These are phyloP conservation scores for Mortierella sp. DNA, from an alignment of 371 early-diverging fungal genomes.

Conservation along the genomic window DNA sequence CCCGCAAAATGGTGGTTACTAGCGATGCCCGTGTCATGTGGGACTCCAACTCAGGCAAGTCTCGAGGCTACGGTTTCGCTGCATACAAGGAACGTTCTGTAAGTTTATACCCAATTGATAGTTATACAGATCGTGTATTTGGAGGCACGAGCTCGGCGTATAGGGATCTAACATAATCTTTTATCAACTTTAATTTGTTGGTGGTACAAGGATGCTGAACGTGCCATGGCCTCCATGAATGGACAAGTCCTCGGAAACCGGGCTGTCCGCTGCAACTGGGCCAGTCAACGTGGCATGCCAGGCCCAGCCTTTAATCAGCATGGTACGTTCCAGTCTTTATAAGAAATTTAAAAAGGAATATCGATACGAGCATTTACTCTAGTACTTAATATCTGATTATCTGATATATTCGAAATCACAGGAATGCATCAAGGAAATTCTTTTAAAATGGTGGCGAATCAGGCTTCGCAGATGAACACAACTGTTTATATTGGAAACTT, in stretches of 20 bases:
- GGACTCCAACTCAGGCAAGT: constrained; percentile 85
- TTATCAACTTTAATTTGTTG: neutral
- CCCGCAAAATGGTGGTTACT: constrained; percentile 7
- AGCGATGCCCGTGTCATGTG: constrained; percentile 91
- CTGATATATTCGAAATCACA: neutral
- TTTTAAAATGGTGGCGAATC: constrained; percentile 78
- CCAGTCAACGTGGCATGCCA: constrained; percentile 80
- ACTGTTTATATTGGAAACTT: constrained; percentile 93
- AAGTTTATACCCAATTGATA: constrained; percentile 19
- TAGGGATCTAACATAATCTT: neutral
- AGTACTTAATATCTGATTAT: too few species aligned
- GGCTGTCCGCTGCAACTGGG: constrained; percentile 81
- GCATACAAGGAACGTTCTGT: constrained; percentile 79
- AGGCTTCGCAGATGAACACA: constrained; percentile 84
- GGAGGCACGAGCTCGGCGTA: neutral
- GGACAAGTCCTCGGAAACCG: constrained; percentile 72
- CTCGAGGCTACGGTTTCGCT: constrained; percentile 87
- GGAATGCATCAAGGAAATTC: constrained; percentile 62
- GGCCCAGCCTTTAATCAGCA: constrained; percentile 51
- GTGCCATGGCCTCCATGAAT: constrained; percentile 85
- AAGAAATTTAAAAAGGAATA: neutral
- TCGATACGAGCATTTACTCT: neutral
- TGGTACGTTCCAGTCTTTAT: constrained; percentile 23
- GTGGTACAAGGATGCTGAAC: constrained; percentile 76
- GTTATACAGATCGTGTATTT: neutral